These are phyloP conservation scores for Solanum hybrid DNA, from an alignment of 305 asterid species.

Conservation along the genomic window DNA sequence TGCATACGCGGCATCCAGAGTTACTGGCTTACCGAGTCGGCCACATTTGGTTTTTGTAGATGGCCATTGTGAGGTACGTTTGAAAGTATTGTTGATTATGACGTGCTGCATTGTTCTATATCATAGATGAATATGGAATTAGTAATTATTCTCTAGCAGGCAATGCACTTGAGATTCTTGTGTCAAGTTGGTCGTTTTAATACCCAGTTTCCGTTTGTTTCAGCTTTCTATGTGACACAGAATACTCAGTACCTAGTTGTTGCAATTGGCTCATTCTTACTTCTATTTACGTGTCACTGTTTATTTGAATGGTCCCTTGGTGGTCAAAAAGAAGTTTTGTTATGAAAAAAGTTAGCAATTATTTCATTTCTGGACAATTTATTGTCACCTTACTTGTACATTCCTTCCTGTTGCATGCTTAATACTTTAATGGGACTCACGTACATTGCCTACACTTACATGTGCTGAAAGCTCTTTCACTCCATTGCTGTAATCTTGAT, in stretches of 20 bases:
- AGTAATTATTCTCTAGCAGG: background rate
- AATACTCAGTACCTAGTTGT: background rate
- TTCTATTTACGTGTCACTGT: background rate
- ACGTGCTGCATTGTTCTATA: background rate
- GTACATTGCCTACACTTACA: background rate
- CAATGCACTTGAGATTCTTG: background rate
- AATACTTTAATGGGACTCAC: background rate
- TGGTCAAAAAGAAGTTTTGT: background rate
- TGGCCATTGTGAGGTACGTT: conserved; percentile 89
- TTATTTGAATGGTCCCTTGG: background rate
- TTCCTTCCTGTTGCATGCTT: background rate
- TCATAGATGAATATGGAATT: background rate
- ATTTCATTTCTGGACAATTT: background rate
- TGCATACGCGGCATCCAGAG: conserved; percentile 77
- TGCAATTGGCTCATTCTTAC: background rate
- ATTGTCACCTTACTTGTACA: background rate
- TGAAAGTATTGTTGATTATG: background rate
- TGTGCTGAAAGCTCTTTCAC: background rate
- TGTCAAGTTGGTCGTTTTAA: background rate
- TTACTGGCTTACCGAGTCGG: conserved; percentile 81
- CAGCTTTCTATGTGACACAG: background rate
- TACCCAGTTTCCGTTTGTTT: background rate
- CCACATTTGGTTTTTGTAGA: conserved; percentile 87
- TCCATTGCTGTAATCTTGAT: background rate
- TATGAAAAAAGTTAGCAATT: background rate